A percentile compares a stretch with the other conserved stretches of the same genome.
phyloP scores from a whole-genome alignment of 768 basidiomycete species.

The Suillus subluteus region DNA sequence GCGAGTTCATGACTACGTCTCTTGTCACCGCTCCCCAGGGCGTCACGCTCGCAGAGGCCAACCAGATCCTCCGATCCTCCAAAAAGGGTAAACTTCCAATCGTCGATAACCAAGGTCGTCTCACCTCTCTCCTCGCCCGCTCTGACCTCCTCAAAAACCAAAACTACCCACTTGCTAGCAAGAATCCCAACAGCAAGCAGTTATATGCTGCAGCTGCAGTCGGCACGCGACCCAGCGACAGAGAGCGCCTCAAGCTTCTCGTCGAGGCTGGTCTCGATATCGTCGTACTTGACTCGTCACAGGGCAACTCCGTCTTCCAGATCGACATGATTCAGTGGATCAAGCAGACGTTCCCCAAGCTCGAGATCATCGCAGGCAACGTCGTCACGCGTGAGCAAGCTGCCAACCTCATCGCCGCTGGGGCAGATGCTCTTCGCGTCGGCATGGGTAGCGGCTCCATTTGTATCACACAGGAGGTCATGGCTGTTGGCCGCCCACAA shows the following conservation, averaged over 20 bases:
- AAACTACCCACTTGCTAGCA: conserved; percentile 93
- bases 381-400: conserved; percentile 98
- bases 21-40: conserved; percentile 89
- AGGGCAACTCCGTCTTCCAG: conserved; percentile 94
- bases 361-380: conserved; percentile 96
- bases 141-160: conserved; percentile 98
- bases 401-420: conserved; percentile 88
- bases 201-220: conserved; percentile 95
- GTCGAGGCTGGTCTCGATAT: conserved; percentile 96
- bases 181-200: conserved; percentile 90
- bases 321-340: conserved; percentile 95
- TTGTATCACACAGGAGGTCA: conserved; percentile 99
- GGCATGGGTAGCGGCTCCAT: conserved; percentile 99
- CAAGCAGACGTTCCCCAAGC: conserved; percentile 79
- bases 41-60: conserved; percentile 89
- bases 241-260: conserved; percentile 81
- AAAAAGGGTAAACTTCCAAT: conserved; percentile 98
- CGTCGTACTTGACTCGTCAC: conserved; percentile 92
- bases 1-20: conserved; percentile 86
- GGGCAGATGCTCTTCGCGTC: conserved; percentile 92
- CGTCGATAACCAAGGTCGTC: conserved; percentile 64
- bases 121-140: conserved; percentile 87
- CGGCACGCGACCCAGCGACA: conserved; percentile 89
- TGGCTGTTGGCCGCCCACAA: conserved; percentile 98
- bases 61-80: conserved; percentile 90